Evolutionary conservation across 1,139 yeast species (phyloP).

Genomic region (Yamadazyma songkhlaensis): DNA sequence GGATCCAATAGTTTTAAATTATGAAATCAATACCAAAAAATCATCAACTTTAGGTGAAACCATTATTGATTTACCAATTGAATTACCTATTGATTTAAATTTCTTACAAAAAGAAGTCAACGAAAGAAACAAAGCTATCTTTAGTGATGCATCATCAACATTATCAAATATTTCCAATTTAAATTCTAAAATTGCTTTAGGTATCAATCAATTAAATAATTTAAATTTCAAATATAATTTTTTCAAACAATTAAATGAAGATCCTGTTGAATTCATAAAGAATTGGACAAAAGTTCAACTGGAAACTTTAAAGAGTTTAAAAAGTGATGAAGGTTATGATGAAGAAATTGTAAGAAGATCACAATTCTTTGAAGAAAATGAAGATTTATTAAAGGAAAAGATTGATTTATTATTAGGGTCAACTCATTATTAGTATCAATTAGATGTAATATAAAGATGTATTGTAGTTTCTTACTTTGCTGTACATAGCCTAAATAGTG

Average conservation of each 20-base stretch:
- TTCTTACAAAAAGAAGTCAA: slow-evolving; percentile 37
- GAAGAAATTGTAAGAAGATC: slow-evolving; percentile 88
- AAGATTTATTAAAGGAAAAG: slow-evolving; percentile 63
- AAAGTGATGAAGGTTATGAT: slow-evolving; percentile 86
- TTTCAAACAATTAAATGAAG: slow-evolving; percentile 66
- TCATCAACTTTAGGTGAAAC: slow-evolving; percentile 80
- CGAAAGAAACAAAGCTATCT: slow-evolving; percentile 37
- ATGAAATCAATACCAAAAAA: slow-evolving; percentile 69
- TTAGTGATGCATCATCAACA: slow-evolving; percentile 35
- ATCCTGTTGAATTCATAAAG: slow-evolving; percentile 74
- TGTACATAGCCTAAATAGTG: no score
- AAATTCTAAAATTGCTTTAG: slow-evolving; percentile 59
- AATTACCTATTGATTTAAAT: slow-evolving; percentile 47
- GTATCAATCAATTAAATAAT: slow-evolving; percentile 64
- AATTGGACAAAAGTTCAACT: slow-evolving; percentile 75
- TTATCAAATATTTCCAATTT: slow-evolving; percentile 55
- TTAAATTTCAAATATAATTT: slow-evolving; percentile 52
- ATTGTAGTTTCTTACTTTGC: no score
- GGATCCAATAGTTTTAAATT: slow-evolving; percentile 74
- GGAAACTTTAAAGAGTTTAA: slow-evolving; percentile 69
- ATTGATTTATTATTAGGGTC: slow-evolving; percentile 64
- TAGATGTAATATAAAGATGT: neutral
- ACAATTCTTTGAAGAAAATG: slow-evolving; percentile 74
- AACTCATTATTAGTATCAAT: slow-evolving; percentile 10
- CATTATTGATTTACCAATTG: slow-evolving; percentile 71